phyloP scores from a whole-genome alignment of 495 filamentous ascomycete genomes.

The Lophium mytilinum region DNA sequence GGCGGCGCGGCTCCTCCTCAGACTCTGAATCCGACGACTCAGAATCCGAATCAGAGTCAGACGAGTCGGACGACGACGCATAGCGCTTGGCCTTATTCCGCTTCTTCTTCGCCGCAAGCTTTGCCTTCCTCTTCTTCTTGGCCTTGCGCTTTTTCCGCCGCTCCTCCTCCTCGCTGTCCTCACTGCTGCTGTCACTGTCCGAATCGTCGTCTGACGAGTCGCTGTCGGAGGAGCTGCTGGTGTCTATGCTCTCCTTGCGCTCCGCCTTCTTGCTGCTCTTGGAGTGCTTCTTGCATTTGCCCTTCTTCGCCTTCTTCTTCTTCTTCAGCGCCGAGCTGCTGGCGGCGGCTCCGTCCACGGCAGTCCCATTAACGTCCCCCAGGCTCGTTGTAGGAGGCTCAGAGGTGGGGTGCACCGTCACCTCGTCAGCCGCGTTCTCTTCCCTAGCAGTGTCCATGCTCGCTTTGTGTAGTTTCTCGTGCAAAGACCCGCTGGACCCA shows the following conservation, averaged over 20 bases:
- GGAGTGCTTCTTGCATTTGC: constrained; percentile 31
- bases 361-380: not conserved
- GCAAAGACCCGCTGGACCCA: not conserved
- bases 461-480: not conserved
- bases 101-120: constrained; percentile 17
- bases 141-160: not conserved
- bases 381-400: not conserved
- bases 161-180: constrained; percentile 1
- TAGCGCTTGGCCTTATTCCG: constrained; percentile 5
- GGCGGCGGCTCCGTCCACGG: not conserved
- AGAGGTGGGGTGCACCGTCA: not conserved
- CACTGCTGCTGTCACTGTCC: not conserved
- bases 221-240: not conserved
- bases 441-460: constrained; percentile 10
- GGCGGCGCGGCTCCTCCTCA: not conserved
- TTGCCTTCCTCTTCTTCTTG: constrained; percentile 11
- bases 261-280: constrained; percentile 31
- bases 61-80: constrained; percentile 5
- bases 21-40: constrained; percentile 9
- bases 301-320: constrained; percentile 11
- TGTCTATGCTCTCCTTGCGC: constrained; percentile 32
- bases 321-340: not conserved
- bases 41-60: constrained; percentile 8
- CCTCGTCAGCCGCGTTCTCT: constrained; percentile 2
- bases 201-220: not conserved